These are phyloP conservation scores for Entomortierella parvispora DNA, from an alignment of 192 early-diverging fungal species.

Conservation along the genomic window DNA sequence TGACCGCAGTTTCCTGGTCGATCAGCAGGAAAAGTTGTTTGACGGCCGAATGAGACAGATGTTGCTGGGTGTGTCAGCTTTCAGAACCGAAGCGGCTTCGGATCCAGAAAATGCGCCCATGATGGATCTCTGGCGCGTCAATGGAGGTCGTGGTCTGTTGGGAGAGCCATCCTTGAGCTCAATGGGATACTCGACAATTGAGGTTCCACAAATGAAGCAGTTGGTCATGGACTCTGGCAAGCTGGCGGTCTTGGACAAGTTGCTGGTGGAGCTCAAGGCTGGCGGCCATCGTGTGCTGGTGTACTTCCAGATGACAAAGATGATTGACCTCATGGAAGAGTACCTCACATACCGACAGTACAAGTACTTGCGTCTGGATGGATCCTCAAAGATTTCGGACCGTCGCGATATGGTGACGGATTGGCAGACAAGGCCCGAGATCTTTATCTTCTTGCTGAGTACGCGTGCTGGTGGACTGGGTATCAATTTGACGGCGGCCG, in stretches of 20 bases:
- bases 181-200: slow-evolving; percentile 44
- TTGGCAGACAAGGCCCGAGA: slow-evolving; percentile 88
- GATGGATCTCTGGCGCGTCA: slow-evolving; percentile 34
- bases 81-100: slow-evolving; percentile 16
- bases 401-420: slow-evolving; percentile 93
- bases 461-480: slow-evolving; percentile 89
- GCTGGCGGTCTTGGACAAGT: slow-evolving; percentile 73
- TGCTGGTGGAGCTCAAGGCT: slow-evolving; percentile 76
- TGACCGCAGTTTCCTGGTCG: slow-evolving; percentile 68
- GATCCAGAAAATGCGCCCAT: slow-evolving; percentile 23
- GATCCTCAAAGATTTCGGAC: slow-evolving; percentile 86
- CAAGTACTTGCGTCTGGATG: slow-evolving; percentile 89
- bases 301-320: slow-evolving; percentile 92
- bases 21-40: slow-evolving; percentile 61
- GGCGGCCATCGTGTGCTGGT: slow-evolving; percentile 84
- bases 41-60: slow-evolving; percentile 49
- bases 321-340: slow-evolving; percentile 91
- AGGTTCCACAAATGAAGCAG: slow-evolving; percentile 67
- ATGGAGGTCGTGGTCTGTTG: slow-evolving; percentile 53
- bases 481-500: slow-evolving; percentile 91
- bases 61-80: slow-evolving; percentile 53
- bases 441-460: slow-evolving; percentile 87
- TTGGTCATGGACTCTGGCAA: slow-evolving; percentile 86
- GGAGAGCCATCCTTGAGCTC: slow-evolving; percentile 49
- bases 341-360: slow-evolving; percentile 88